Conservation (phyloP, 768 basidiomycete species). For the Hirschioporus abietinus region DNA sequence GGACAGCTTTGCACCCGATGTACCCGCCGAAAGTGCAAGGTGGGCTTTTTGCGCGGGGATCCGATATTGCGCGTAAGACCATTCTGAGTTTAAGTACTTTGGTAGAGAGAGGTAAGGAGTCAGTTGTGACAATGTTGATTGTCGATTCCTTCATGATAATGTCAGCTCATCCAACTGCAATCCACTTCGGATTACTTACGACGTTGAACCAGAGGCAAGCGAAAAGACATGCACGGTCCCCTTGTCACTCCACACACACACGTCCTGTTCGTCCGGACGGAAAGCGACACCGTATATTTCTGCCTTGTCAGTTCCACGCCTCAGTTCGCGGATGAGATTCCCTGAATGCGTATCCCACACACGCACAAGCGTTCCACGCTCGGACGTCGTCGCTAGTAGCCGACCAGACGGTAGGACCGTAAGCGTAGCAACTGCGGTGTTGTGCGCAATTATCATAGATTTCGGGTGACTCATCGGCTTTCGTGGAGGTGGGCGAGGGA, state of each 20-base stretch:
- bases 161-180: background rate
- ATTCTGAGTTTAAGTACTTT: constrained; percentile 91
- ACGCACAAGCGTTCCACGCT: constrained; percentile 78
- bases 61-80: constrained; percentile 92
- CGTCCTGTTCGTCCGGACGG: constrained; percentile 76
- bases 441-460: constrained; percentile 82
- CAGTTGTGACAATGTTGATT: constrained; percentile 76
- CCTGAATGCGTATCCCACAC: constrained; percentile 78
- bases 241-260: constrained; percentile 94
- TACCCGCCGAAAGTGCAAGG: constrained; percentile 69
- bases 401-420: constrained; percentile 73
- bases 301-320: constrained; percentile 85
- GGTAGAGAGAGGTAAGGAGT: constrained; percentile 78
- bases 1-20: constrained; percentile 45
- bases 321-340: constrained; percentile 70
- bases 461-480: constrained; percentile 58
- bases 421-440: constrained; percentile 70
- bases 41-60: constrained; percentile 83
- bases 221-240: constrained; percentile 91
- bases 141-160: constrained; percentile 61
- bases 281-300: constrained; percentile 90
- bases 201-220: constrained; percentile 52
- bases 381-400: constrained; percentile 78
- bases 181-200: constrained; percentile 41
- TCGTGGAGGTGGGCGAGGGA: constrained; percentile 51